Evolutionary conservation across 2,329 filamentous ascomycete genomes (phyloP).

Genomic region (Neonectria sp.): DNA sequence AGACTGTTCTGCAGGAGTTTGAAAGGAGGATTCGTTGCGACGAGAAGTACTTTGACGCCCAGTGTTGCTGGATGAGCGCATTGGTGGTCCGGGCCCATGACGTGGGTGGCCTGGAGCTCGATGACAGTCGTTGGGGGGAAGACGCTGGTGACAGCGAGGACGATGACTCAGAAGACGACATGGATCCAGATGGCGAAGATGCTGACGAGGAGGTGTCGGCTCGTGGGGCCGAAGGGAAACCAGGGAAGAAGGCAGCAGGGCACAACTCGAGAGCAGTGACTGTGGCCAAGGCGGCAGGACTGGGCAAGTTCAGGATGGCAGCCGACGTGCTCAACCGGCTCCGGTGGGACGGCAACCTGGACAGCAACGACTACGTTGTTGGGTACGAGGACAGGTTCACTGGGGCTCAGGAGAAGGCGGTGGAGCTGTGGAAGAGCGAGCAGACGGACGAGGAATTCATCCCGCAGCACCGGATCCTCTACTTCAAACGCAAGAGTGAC

Average conservation of each 20-base stretch:
- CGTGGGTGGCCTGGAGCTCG: constrained; percentile 60
- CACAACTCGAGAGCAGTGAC: constrained; percentile 33
- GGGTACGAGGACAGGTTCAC: constrained; percentile 75
- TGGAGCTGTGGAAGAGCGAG: constrained; percentile 72
- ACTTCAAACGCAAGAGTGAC: constrained; percentile 70
- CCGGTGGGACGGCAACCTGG: constrained; percentile 70
- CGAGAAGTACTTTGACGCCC: constrained; percentile 64
- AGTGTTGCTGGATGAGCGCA: constrained; percentile 64
- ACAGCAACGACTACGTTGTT: constrained; percentile 68
- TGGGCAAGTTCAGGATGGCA: constrained; percentile 69
- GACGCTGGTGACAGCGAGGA: constrained; percentile 51
- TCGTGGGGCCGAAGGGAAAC: constrained; percentile 11
- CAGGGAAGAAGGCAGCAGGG: constrained; percentile 25
- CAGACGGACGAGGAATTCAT: constrained; percentile 78
- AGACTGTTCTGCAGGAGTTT: constrained; percentile 62
- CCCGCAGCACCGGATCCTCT: constrained; percentile 74
- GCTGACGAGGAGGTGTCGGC: constrained; percentile 49
- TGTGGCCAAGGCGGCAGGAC: constrained; percentile 48
- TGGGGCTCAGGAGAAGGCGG: constrained; percentile 66
- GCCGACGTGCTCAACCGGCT: constrained; percentile 72
- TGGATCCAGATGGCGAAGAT: constrained; percentile 52
- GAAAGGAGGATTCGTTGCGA: constrained; percentile 63
- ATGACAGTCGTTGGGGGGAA: constrained; percentile 65
- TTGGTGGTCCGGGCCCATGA: constrained; percentile 56
- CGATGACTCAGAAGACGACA: constrained; percentile 60